Percentiles rank a stretch among this genome's conserved stretches.
Conservation (phyloP, 2,329 filamentous ascomycete species). For the Lachnellula suecica region DNA sequence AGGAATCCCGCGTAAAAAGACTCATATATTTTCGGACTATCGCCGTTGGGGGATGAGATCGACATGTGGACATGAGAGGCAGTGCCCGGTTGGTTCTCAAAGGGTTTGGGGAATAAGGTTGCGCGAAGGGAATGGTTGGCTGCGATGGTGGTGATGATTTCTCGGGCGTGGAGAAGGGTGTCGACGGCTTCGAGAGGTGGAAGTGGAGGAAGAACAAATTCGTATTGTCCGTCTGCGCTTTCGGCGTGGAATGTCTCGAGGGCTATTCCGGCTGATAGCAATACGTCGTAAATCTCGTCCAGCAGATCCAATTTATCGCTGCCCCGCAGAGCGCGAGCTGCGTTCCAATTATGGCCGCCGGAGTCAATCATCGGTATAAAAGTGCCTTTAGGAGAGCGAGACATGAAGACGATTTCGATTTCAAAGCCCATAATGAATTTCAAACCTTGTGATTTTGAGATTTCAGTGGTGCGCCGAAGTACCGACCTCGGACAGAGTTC, state of each 20-base stretch:
- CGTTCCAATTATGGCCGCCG: slow-evolving; percentile 70
- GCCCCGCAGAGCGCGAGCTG: slow-evolving; percentile 61
- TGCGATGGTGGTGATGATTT: slow-evolving; percentile 66
- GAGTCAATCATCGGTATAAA: slow-evolving; percentile 48
- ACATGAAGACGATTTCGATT: slow-evolving; percentile 74
- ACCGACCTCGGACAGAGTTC: slow-evolving; percentile 64
- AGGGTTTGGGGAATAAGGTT: slow-evolving; percentile 74
- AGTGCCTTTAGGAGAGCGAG: slow-evolving; percentile 25
- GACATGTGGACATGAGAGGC: slow-evolving; percentile 72
- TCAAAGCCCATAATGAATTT: slow-evolving; percentile 74
- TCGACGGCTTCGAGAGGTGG: slow-evolving; percentile 69
- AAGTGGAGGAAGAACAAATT: slow-evolving; percentile 67
- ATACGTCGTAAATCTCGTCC: slow-evolving; percentile 61
- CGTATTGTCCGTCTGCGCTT: slow-evolving; percentile 72
- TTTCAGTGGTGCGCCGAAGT: slow-evolving; percentile 53
- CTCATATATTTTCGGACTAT: slow-evolving; percentile 47
- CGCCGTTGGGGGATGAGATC: slow-evolving; percentile 42
- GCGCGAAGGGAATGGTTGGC: slow-evolving; percentile 62
- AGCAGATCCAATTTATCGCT: slow-evolving; percentile 56
- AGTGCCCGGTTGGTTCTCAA: slow-evolving; percentile 55
- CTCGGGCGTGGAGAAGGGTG: slow-evolving; percentile 66
- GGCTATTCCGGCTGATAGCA: slow-evolving; percentile 62
- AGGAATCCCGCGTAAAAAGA: slow-evolving; percentile 73
- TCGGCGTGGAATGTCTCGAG: slow-evolving; percentile 76
- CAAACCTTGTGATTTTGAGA: slow-evolving; percentile 51